Evolutionary conservation across 2,329 filamentous ascomycete genomes (phyloP).

Genomic region (Salinomyces thailandicus): DNA sequence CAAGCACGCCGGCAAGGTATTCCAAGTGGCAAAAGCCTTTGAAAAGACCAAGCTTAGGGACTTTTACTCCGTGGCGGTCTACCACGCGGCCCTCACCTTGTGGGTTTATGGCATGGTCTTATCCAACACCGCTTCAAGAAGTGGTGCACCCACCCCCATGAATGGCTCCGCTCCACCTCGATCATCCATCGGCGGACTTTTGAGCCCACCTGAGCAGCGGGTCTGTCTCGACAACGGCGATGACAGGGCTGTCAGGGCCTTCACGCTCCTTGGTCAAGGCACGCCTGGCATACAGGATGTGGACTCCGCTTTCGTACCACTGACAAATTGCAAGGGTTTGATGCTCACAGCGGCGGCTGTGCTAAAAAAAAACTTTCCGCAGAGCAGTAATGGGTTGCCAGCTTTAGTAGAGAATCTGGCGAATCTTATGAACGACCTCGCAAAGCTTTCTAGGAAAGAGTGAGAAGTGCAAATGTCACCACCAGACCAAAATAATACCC

Average conservation of each 20-base stretch:
- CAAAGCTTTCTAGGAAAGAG: constrained; percentile 11
- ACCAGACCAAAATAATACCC: too few relatives aligned
- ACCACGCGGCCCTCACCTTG: constrained; percentile 54
- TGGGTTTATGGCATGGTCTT: constrained; percentile 51
- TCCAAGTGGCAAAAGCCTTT: constrained; percentile 41
- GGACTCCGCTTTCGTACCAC: constrained; percentile 15
- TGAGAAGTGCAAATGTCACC: not conserved
- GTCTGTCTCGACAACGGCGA: constrained; percentile 45
- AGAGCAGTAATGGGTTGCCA: constrained; percentile 28
- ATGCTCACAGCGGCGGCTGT: constrained; percentile 50
- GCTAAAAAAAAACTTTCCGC: constrained; percentile 40
- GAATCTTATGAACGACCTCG: constrained; percentile 48
- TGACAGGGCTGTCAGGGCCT: constrained; percentile 41
- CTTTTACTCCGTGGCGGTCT: constrained; percentile 56
- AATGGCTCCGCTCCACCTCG: not conserved
- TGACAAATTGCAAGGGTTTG: constrained; percentile 46
- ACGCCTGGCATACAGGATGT: constrained; percentile 31
- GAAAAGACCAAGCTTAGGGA: constrained; percentile 35
- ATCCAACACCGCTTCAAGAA: constrained; percentile 31
- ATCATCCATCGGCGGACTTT: not conserved
- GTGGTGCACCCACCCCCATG: constrained; percentile 11
- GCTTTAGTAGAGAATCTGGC: constrained; percentile 56
- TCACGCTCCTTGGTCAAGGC: constrained; percentile 47
- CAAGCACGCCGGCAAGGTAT: constrained; percentile 56
- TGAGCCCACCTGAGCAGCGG: not conserved